These are phyloP conservation scores for Cardamine resedifolia DNA, from an alignment of 345 rosid genomes.

Conservation along the genomic window DNA sequence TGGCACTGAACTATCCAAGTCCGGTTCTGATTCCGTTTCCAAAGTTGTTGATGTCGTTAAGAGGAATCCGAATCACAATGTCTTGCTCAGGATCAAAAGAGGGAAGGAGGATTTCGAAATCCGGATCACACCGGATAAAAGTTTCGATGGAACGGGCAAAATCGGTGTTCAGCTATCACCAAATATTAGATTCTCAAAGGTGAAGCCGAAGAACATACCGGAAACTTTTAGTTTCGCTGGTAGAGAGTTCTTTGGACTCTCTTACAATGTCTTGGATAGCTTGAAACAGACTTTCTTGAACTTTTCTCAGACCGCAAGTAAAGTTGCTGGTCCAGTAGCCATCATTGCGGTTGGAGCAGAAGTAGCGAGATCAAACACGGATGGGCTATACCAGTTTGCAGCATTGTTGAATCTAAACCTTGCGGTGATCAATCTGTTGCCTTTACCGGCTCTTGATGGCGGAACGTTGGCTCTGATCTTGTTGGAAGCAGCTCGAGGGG, in stretches of 20 bases:
- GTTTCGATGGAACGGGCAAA: conserved; percentile 73
- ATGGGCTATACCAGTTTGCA: conserved; percentile 91
- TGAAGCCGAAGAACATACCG: conserved; percentile 50
- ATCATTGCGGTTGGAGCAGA: conserved; percentile 98
- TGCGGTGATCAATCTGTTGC: conserved; percentile 88
- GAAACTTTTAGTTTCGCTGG: conserved; percentile 68
- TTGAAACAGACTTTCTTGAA: conserved; percentile 77
- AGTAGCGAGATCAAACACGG: conserved; percentile 87
- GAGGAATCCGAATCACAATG: conserved; percentile 57
- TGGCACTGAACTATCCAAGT: conserved; percentile 49
- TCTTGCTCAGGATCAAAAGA: conserved; percentile 63
- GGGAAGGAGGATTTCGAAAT: conserved; percentile 53
- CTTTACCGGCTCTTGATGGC: conserved; percentile 94
- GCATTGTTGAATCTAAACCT: conserved; percentile 86
- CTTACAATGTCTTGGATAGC: conserved; percentile 73
- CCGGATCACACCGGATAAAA: conserved; percentile 76
- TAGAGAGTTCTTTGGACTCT: conserved; percentile 71
- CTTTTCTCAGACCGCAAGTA: conserved; percentile 88
- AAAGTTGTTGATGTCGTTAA: conserved; percentile 73
- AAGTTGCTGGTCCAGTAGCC: conserved; percentile 93
- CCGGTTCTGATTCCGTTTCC: conserved; percentile 56
- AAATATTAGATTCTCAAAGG: conserved; percentile 62
- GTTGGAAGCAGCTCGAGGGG: conserved; percentile 84
- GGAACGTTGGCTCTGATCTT: conserved; percentile 87
- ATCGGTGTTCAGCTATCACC: conserved; percentile 90